Percentiles rank a stretch among this genome's conserved stretches.
Evolutionary conservation across 2,329 filamentous ascomycete genomes (phyloP).

Genomic region (Ascochyta lentis): DNA sequence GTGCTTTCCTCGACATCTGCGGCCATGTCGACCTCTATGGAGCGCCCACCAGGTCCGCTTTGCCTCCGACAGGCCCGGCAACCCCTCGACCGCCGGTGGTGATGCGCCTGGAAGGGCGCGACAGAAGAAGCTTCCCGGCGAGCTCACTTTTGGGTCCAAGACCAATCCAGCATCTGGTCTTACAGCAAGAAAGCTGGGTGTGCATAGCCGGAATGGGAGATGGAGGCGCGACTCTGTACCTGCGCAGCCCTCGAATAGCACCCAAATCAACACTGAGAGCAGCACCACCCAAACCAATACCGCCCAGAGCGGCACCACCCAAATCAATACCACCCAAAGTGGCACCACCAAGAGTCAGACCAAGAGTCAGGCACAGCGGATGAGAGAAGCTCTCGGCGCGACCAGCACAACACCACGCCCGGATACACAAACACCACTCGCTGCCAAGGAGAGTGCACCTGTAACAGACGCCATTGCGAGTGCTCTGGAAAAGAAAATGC

Average conservation of each 20-base stretch:
- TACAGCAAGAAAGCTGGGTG: background rate
- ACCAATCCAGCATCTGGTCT: background rate
- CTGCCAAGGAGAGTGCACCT: background rate
- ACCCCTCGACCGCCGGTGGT: conserved; percentile 19
- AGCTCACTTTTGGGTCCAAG: background rate
- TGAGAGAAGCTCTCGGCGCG: background rate
- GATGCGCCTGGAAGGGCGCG: conserved; percentile 10
- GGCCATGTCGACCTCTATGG: conserved; percentile 54
- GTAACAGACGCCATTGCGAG: background rate
- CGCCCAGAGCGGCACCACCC: no score
- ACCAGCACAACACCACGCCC: background rate
- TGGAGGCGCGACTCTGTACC: background rate
- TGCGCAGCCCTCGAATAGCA: background rate
- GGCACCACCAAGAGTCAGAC: no score
- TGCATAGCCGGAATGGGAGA: background rate
- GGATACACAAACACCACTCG: background rate
- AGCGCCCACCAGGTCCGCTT: conserved; percentile 44
- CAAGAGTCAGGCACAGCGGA: conserved; percentile 4
- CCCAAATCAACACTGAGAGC: no score
- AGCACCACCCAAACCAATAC: no score
- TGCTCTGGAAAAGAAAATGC: background rate
- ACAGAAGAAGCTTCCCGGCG: background rate
- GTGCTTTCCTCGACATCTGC: conserved; percentile 51
- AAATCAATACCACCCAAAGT: no score
- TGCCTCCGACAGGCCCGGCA: conserved; percentile 29